phyloP scores from a whole-genome alignment of 2,329 filamentous ascomycete species.

The Sporothrix sp. region DNA sequence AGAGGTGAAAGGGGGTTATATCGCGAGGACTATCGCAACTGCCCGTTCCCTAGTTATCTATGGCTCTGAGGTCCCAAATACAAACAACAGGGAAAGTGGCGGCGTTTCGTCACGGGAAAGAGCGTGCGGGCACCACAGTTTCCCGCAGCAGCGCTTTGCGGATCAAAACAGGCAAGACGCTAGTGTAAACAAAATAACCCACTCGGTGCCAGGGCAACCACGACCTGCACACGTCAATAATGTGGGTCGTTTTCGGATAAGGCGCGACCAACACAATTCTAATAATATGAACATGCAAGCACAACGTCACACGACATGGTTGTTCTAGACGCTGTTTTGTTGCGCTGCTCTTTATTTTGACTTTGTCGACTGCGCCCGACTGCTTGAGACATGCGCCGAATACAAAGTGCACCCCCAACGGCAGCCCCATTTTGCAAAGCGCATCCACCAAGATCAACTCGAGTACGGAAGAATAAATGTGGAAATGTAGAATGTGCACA shows the following conservation, averaged over 20 bases:
- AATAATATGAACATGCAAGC: too few relatives aligned
- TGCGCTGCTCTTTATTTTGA: too few relatives aligned
- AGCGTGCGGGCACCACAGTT: slow-evolving; percentile 8
- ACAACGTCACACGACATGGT: too few relatives aligned
- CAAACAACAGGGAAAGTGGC: not conserved
- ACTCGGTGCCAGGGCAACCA: slow-evolving; percentile 14
- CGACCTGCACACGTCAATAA: not conserved
- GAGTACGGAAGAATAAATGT: too few relatives aligned
- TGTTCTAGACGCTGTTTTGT: too few relatives aligned
- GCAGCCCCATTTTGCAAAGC: too few relatives aligned
- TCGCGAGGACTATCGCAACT: slow-evolving; percentile 9
- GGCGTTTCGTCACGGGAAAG: slow-evolving; percentile 6
- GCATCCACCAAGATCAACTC: too few relatives aligned
- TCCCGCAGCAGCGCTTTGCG: not conserved
- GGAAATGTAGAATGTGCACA: not conserved
- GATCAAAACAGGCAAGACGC: slow-evolving; percentile 16
- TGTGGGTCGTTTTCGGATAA: slow-evolving; percentile 1
- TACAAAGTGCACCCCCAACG: too few relatives aligned
- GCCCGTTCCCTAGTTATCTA: not conserved
- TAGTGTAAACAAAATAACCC: slow-evolving; percentile 14
- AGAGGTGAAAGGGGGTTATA: slow-evolving; percentile 7
- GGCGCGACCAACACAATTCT: not conserved
- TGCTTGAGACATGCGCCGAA: too few relatives aligned
- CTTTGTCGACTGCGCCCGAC: too few relatives aligned
- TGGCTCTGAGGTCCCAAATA: not conserved